A percentile compares a stretch with the other conserved stretches of the same genome.
Conservation (phyloP, 768 basidiomycete genomes). For the Mycena sanguinolenta region DNA sequence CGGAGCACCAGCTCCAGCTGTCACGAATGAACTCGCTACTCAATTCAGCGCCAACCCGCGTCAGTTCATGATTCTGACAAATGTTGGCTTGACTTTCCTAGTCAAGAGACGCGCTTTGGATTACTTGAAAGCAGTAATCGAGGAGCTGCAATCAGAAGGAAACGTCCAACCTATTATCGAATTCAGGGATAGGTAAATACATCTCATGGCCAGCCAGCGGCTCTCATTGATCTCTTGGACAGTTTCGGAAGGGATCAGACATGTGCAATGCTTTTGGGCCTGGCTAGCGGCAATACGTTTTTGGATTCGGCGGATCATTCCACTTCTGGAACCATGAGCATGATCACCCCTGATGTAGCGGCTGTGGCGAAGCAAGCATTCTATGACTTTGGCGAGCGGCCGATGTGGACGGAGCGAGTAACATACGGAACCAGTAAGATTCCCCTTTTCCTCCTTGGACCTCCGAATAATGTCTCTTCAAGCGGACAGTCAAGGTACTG, state of each 20-base stretch:
- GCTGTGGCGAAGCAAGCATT: constrained; percentile 86
- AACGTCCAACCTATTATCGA: constrained; percentile 84
- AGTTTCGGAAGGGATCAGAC: constrained; percentile 95
- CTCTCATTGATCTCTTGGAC: constrained; percentile 15
- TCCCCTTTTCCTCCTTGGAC: constrained; percentile 3
- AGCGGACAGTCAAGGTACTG: constrained; percentile 78
- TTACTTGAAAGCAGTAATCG: constrained; percentile 84
- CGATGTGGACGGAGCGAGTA: constrained; percentile 83
- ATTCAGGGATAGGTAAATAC: constrained; percentile 80
- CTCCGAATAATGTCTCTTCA: constrained; percentile 38
- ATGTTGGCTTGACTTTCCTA: constrained; percentile 86
- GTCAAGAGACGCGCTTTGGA: constrained; percentile 88
- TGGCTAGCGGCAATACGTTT: constrained; percentile 89
- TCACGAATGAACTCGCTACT: constrained; percentile 84
- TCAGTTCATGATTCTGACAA: constrained; percentile 91
- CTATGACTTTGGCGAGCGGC: constrained; percentile 88
- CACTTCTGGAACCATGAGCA: constrained; percentile 60
- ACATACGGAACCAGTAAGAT: constrained; percentile 81
- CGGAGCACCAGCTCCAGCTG: constrained; percentile 63
- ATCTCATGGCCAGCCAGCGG: constrained; percentile 10
- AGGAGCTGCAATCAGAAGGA: constrained; percentile 83
- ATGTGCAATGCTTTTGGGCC: constrained; percentile 90
- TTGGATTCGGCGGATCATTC: constrained; percentile 70
- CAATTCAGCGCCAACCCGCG: constrained; percentile 82
- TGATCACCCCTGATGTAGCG: constrained; percentile 71